These are phyloP conservation scores for Lichtheimia corymbifera DNA, from an alignment of 371 early-diverging fungal species.

Conservation along the genomic window DNA sequence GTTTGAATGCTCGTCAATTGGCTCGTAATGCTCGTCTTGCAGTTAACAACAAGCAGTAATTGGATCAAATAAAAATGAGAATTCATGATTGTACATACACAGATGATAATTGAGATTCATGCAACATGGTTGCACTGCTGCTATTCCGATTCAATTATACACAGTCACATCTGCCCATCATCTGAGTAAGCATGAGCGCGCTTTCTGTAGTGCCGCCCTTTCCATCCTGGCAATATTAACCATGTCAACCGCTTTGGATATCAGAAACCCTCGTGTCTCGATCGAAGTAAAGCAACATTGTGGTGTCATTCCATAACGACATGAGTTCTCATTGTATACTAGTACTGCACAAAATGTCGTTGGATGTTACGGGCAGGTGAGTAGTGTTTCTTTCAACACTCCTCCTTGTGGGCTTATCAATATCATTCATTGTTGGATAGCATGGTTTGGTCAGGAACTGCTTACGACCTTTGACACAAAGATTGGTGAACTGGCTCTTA, in stretches of 20 bases:
- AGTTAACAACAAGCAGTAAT: slow-evolving; percentile 1
- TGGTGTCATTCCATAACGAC: neutral
- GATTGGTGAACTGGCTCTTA: slow-evolving; percentile 67
- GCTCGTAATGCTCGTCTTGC: slow-evolving; percentile 54
- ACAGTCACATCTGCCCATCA: too few relatives aligned
- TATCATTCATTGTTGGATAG: slow-evolving; percentile 21
- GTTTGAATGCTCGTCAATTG: slow-evolving; percentile 57
- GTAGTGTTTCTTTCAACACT: neutral
- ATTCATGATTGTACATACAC: too few relatives aligned
- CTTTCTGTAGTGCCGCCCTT: too few relatives aligned
- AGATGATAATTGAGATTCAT: too few relatives aligned
- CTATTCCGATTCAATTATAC: too few relatives aligned
- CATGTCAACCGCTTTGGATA: slow-evolving; percentile 16
- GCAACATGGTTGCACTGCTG: too few relatives aligned
- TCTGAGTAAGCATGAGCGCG: too few relatives aligned
- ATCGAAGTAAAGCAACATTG: slow-evolving; percentile 21
- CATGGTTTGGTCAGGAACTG: slow-evolving; percentile 75
- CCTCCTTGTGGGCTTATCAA: neutral
- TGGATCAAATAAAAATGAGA: too few relatives aligned
- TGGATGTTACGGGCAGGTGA: slow-evolving; percentile 52
- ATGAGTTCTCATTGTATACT: neutral
- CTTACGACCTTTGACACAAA: slow-evolving; percentile 64
- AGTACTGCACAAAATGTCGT: slow-evolving; percentile 51
- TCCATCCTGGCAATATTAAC: neutral
- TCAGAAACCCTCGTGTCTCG: slow-evolving; percentile 26